phyloP scores from a whole-genome alignment of 352 stramenopile genomes.

The Globisporangium paroecandrum region DNA sequence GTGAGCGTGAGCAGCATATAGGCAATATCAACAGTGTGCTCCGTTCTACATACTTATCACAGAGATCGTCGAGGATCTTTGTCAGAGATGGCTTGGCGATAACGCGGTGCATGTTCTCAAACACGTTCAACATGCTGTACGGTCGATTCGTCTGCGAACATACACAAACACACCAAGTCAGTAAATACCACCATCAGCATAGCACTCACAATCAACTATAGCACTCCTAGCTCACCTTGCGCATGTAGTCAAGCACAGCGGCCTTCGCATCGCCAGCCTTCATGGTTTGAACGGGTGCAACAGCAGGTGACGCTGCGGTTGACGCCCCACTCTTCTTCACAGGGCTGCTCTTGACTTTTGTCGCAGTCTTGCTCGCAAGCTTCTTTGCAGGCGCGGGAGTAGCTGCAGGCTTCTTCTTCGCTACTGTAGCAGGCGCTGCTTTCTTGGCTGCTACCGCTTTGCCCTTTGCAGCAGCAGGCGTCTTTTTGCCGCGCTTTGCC shows the following conservation, averaged over 20 bases:
- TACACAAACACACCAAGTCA: constrained; percentile 8
- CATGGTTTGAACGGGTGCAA: constrained; percentile 22
- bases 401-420: constrained; percentile 11
- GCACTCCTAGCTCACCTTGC: constrained; percentile 33
- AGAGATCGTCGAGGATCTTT: constrained; percentile 70
- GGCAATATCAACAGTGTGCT: background rate
- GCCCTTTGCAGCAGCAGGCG: constrained; percentile 10
- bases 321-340: constrained; percentile 7
- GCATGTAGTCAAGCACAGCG: constrained; percentile 72
- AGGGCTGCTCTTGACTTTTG: constrained; percentile 27
- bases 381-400: constrained; percentile 8
- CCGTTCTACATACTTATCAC: constrained; percentile 38
- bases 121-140: constrained; percentile 85
- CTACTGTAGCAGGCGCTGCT: constrained; percentile 4
- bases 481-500: constrained; percentile 23
- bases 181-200: constrained; percentile 5
- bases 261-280: constrained; percentile 41
- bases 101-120: constrained; percentile 75
- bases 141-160: constrained; percentile 60
- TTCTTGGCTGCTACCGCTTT: constrained; percentile 23
- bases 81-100: constrained; percentile 74
- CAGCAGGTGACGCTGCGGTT: constrained; percentile 4
- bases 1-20: background rate
- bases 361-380: constrained; percentile 10
- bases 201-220: constrained; percentile 11